A percentile compares a stretch with the other conserved stretches of the same genome.
Conservation (phyloP, 306 rosid genomes). For the Vachellia collinsii region DNA sequence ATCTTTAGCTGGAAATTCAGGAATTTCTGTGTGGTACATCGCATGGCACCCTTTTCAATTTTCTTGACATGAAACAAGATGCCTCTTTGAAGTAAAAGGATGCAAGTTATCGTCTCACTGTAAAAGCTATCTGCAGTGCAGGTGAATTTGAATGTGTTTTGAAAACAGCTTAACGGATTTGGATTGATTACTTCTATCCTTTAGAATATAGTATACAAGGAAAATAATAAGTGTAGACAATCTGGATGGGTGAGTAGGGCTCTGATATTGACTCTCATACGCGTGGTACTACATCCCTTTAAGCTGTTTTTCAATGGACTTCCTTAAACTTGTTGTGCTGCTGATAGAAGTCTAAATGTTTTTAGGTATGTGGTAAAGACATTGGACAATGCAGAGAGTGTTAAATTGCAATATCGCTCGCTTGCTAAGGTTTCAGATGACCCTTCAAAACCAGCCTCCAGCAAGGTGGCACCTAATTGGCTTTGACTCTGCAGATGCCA, state of each 20-base stretch:
- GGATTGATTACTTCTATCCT: neutral
- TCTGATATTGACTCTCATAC: constrained; percentile 1
- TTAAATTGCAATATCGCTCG: constrained; percentile 95
- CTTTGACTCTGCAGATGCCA: constrained; percentile 47
- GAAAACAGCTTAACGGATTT: neutral
- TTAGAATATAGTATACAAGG: neutral
- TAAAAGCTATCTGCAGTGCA: neutral
- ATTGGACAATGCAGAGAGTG: constrained; percentile 98
- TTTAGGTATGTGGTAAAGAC: constrained; percentile 98
- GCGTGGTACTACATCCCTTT: neutral
- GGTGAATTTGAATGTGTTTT: neutral
- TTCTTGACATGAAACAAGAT: neutral
- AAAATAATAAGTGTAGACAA: neutral
- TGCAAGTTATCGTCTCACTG: neutral
- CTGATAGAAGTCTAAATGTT: constrained; percentile 26
- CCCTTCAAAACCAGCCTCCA: constrained; percentile 64
- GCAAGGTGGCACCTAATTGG: constrained; percentile 81
- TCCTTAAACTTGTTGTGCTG: neutral
- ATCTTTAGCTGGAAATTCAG: neutral
- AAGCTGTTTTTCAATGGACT: constrained; percentile 9
- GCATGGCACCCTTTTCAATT: neutral
- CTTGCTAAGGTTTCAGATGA: constrained; percentile 79
- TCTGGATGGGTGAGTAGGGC: neutral
- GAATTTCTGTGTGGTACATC: neutral
- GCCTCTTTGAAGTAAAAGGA: neutral